A percentile compares a stretch with the other conserved stretches of the same genome.
phyloP scores from a whole-genome alignment of 352 stramenopile genomes.

The Pythium dissotocum region DNA sequence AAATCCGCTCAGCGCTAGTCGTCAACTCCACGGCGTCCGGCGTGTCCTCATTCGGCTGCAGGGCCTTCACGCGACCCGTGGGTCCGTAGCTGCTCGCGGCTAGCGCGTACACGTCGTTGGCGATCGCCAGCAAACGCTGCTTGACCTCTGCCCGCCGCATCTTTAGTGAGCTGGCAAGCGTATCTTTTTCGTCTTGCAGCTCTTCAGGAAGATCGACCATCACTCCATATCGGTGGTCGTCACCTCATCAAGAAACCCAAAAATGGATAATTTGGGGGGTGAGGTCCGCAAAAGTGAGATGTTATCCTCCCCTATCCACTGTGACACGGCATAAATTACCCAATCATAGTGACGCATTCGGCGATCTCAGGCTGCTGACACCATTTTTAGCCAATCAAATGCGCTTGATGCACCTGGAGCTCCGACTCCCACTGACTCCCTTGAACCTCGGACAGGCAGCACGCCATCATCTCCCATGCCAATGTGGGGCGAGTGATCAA shows the following conservation, averaged over 20 bases:
- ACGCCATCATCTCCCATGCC: constrained; percentile 8
- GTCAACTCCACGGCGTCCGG: constrained; percentile 52
- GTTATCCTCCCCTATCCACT: constrained; percentile 4
- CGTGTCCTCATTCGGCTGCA: constrained; percentile 46
- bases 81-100: constrained; percentile 50
- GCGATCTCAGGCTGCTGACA: no score
- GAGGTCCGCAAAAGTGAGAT: background rate
- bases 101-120: constrained; percentile 31
- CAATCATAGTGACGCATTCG: background rate
- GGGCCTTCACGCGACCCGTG: constrained; percentile 36
- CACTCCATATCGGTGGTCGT: background rate
- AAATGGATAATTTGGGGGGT: background rate
- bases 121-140: constrained; percentile 33
- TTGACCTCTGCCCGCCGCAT: constrained; percentile 32
- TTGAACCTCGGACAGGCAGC: constrained; percentile 6
- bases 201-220: constrained; percentile 1
- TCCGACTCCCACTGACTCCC: constrained; percentile 27
- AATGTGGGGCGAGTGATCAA: background rate
- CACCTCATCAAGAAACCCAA: background rate
- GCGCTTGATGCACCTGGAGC: background rate
- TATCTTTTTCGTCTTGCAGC: background rate
- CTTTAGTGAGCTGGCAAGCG: background rate
- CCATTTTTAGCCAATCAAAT: constrained; percentile 9
- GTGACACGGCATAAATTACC: constrained; percentile 2
- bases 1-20: constrained; percentile 38